A percentile compares a stretch with the other conserved stretches of the same genome.
Conservation (phyloP, 164 flowering plant genomes). For the Tinospora cordifolia region DNA sequence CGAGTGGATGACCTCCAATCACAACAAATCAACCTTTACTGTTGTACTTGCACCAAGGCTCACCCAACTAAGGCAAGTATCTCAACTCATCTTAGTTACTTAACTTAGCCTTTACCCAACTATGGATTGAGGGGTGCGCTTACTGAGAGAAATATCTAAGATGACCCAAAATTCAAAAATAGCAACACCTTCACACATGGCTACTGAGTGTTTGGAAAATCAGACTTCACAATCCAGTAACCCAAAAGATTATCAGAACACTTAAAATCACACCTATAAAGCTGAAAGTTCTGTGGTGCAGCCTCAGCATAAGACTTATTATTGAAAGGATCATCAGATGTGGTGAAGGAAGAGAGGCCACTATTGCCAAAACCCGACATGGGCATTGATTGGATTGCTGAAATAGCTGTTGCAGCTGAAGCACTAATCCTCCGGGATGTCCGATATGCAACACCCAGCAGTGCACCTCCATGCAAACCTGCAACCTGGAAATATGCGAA, state of each 20-base stretch:
- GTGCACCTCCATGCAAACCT: conserved; percentile 95
- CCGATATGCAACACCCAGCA: conserved; percentile 93
- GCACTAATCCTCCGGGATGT: conserved; percentile 84
- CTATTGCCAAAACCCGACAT: conserved; percentile 75
- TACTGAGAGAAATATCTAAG: background rate
- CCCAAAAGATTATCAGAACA: background rate
- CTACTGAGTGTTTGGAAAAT: background rate
- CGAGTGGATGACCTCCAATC: too few relatives aligned
- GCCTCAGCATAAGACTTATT: conserved; percentile 55
- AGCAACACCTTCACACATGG: background rate
- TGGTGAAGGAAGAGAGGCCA: conserved; percentile 60
- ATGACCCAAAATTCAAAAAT: background rate
- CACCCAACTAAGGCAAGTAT: too few relatives aligned
- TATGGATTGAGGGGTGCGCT: too few relatives aligned
- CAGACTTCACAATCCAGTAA: background rate
- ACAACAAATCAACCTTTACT: too few relatives aligned
- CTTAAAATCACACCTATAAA: conserved; percentile 53
- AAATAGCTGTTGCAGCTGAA: conserved; percentile 81
- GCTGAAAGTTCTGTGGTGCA: conserved; percentile 80
- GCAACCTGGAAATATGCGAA: conserved; percentile 41
- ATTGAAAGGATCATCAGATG: conserved; percentile 62
- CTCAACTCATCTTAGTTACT: too few relatives aligned
- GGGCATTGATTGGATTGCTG: conserved; percentile 89
- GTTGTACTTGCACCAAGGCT: too few relatives aligned
- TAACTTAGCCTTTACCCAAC: too few relatives aligned